These are phyloP conservation scores for Hypericum perforatum DNA, from an alignment of 345 rosid species.

Conservation along the genomic window DNA sequence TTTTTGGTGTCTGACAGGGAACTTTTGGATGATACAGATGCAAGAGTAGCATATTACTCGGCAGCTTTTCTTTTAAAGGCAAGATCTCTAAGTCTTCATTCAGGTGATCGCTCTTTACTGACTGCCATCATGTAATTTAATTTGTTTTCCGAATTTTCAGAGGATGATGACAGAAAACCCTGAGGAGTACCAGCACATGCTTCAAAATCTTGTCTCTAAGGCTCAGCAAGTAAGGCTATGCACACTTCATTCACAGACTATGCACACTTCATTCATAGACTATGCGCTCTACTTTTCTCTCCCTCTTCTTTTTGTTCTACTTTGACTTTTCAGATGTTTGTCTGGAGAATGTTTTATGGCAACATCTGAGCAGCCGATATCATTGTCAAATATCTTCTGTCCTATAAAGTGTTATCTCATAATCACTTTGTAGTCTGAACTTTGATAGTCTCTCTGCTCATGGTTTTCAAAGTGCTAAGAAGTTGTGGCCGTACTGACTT, in stretches of 20 bases:
- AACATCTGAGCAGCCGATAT: no score
- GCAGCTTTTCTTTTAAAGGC: constrained; percentile 94
- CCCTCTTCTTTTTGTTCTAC: no score
- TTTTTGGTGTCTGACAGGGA: constrained; percentile 43
- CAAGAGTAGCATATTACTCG: constrained; percentile 94
- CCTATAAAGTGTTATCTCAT: no score
- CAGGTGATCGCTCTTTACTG: background rate
- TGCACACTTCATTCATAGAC: background rate
- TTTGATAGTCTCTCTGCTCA: no score
- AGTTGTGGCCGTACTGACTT: no score
- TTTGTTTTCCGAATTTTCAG: constrained; percentile 30
- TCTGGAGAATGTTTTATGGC: no score
- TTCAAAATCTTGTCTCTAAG: constrained; percentile 83
- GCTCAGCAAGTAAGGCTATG: constrained; percentile 74
- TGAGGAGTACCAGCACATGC: constrained; percentile 88
- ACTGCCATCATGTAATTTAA: constrained; percentile 15
- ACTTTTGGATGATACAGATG: constrained; percentile 91
- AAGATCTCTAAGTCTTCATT: constrained; percentile 20
- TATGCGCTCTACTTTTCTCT: no score
- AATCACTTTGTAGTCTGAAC: no score
- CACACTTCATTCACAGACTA: background rate
- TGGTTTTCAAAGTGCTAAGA: no score
- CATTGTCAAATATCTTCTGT: no score
- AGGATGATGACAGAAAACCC: constrained; percentile 99
- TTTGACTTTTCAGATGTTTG: no score